A percentile compares a stretch with the other conserved stretches of the same genome.
Conservation (phyloP, 352 stramenopile genomes). For the Phytophthora pini region DNA sequence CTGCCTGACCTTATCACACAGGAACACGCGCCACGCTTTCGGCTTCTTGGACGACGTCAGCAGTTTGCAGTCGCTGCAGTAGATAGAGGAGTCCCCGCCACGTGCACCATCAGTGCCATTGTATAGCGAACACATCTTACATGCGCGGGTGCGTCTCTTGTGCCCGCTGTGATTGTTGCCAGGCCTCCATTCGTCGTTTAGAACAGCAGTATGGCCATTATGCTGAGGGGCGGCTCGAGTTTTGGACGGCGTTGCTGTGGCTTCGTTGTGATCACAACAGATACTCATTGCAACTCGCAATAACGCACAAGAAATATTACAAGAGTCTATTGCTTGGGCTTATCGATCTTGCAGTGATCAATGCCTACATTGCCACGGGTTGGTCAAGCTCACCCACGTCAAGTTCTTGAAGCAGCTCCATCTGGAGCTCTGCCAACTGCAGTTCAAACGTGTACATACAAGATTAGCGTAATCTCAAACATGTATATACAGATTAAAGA, state of each 20-base stretch:
- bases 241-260: constrained; percentile 1
- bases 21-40: constrained; percentile 7
- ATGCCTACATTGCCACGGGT: too few relatives aligned
- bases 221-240: too few relatives aligned
- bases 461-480: too few relatives aligned
- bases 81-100: background rate
- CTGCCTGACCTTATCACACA: constrained; percentile 8
- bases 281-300: too few relatives aligned
- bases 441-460: too few relatives aligned
- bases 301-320: too few relatives aligned
- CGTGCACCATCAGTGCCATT: background rate
- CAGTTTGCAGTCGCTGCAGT: constrained; percentile 9
- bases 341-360: background rate
- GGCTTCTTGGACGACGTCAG: constrained; percentile 1
- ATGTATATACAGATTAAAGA: too few relatives aligned
- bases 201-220: too few relatives aligned
- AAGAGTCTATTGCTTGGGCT: too few relatives aligned
- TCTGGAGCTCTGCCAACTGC: background rate
- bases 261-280: background rate
- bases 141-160: background rate
- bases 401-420: too few relatives aligned
- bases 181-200: background rate
- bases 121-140: background rate
- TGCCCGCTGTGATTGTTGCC: background rate
- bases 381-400: too few relatives aligned